phyloP scores from a whole-genome alignment of 257 asterid species.

The Nicotiana benthamiana region DNA sequence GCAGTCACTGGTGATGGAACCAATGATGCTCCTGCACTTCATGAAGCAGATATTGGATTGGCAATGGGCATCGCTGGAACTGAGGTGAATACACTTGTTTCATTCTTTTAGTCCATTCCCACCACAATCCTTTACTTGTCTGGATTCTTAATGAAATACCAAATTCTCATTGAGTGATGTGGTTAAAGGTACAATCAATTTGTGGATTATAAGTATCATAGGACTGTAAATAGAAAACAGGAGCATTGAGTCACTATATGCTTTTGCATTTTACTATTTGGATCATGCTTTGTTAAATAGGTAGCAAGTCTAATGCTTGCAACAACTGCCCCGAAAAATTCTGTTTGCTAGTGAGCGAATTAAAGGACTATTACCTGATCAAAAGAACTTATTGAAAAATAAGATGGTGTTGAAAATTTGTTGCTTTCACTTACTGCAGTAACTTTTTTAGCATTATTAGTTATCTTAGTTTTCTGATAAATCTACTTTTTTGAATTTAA shows the following conservation, averaged over 20 bases:
- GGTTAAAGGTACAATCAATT: neutral
- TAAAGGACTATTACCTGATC: neutral
- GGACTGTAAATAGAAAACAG: neutral
- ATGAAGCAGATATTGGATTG: slow-evolving; percentile 30
- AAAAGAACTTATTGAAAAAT: neutral
- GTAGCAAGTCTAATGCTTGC: neutral
- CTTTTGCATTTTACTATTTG: neutral
- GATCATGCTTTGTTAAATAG: neutral
- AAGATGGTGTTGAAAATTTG: neutral
- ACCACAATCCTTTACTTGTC: neutral
- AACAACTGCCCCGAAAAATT: neutral
- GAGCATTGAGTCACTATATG: neutral
- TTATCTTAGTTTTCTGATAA: too few species aligned
- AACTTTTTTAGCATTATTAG: too few species aligned
- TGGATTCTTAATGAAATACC: neutral
- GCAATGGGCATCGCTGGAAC: slow-evolving; percentile 34
- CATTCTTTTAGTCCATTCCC: neutral
- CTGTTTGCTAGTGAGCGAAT: neutral
- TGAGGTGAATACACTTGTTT: slow-evolving; percentile 13
- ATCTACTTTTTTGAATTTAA: too few species aligned
- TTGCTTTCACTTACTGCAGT: too few species aligned
- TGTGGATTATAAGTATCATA: neutral
- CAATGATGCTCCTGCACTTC: slow-evolving; percentile 29
- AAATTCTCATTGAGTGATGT: neutral
- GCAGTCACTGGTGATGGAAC: slow-evolving; percentile 37